Conservation (phyloP, 2,329 filamentous ascomycete genomes). For the Colletotrichum camelliae region DNA sequence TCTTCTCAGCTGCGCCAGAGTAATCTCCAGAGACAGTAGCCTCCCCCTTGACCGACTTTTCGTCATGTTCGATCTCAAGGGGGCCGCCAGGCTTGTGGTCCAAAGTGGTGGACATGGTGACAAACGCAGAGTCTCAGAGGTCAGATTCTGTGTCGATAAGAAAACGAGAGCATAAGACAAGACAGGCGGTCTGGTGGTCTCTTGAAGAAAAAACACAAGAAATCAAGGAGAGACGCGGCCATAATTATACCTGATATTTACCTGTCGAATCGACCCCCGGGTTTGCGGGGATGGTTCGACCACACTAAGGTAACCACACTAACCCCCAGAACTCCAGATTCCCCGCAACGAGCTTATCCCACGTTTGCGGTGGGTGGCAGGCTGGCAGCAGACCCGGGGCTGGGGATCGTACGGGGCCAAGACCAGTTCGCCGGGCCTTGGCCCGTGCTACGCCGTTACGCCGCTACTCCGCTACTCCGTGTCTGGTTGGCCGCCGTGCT, state of each 20-base stretch:
- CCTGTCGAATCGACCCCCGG: background rate
- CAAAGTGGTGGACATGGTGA: background rate
- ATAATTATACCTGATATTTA: background rate
- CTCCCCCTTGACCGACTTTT: conserved; percentile 5
- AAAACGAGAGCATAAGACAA: background rate
- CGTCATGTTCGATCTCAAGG: conserved; percentile 7
- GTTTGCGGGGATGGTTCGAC: background rate
- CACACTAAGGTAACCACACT: background rate
- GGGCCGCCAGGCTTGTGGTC: background rate
- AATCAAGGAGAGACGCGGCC: background rate
- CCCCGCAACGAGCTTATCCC: background rate
- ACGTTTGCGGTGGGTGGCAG: background rate
- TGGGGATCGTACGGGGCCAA: background rate
- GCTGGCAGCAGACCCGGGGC: background rate
- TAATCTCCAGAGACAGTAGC: background rate
- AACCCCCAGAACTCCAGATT: background rate
- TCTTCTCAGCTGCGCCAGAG: conserved; percentile 29
- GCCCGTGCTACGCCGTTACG: conserved; percentile 8
- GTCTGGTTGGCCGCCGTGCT: background rate
- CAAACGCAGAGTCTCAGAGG: background rate
- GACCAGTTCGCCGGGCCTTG: background rate
- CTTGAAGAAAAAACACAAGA: background rate
- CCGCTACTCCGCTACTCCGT: conserved; percentile 8
- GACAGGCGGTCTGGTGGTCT: background rate
- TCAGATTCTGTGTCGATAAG: background rate